Conservation (phyloP, 495 filamentous ascomycete genomes). For the Penicillium samsonianum region DNA sequence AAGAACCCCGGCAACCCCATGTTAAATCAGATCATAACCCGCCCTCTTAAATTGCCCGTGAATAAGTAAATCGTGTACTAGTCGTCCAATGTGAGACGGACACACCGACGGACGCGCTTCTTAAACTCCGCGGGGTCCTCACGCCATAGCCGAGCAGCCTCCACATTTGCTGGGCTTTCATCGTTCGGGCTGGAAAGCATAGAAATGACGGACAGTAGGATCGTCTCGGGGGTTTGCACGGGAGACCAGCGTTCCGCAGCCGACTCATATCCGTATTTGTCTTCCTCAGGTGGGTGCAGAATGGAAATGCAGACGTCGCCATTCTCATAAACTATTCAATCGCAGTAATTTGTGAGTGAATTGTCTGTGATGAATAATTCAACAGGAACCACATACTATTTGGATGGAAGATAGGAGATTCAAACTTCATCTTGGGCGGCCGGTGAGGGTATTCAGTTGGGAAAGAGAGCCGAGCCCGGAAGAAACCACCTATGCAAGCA, state of each 20-base stretch:
- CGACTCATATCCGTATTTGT: conserved; percentile 91
- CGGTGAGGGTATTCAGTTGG: conserved; percentile 82
- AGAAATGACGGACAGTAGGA: conserved; percentile 87
- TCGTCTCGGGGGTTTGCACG: conserved; percentile 96
- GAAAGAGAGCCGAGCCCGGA: conserved; percentile 77
- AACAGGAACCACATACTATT: conserved; percentile 59
- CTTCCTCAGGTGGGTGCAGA: conserved; percentile 93
- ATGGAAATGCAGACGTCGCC: conserved; percentile 97
- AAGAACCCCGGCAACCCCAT: conserved; percentile 1
- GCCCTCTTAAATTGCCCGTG: neutral
- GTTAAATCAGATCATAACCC: conserved; percentile 6
- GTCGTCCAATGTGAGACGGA: conserved; percentile 82
- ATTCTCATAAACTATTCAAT: conserved; percentile 67
- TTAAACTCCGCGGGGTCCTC: conserved; percentile 81
- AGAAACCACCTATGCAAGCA: conserved; percentile 71
- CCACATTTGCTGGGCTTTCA: conserved; percentile 93
- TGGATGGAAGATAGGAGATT: conserved; percentile 87
- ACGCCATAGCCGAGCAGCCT: conserved; percentile 84
- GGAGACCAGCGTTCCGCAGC: conserved; percentile 94
- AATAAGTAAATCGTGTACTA: conserved; percentile 40
- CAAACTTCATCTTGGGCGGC: conserved; percentile 91
- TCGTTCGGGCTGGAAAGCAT: conserved; percentile 93
- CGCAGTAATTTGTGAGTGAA: neutral
- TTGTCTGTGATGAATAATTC: neutral
- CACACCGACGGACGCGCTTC: conserved; percentile 72